Base-by-base conservation (phyloP, 1,284 basidiomycete genomes). In the Mixia osmundae region DNA sequence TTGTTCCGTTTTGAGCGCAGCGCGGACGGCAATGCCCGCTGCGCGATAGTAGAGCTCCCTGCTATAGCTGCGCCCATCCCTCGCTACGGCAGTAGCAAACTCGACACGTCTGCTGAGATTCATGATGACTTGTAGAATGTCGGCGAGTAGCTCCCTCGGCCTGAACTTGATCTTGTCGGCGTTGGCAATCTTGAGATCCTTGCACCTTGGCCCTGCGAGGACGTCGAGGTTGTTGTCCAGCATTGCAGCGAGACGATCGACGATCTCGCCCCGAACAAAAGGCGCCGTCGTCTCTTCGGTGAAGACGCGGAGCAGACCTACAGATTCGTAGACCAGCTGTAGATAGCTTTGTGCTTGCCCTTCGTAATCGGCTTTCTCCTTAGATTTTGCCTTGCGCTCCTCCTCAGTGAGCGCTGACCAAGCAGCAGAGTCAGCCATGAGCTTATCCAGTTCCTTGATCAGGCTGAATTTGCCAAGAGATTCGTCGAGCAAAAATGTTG, bases 401-500 rank as follows among this genome's bases (percentile, higher is more conserved):
- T 76, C 69, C 12, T 60, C 51, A 2, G 79, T 58, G 39, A 68
- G 59, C 0, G 71, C 59, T 19, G 65, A 60, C 76, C 79, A 94
- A 1, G 64, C 57, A 3, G 58, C 65, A 27, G 63, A 59, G 53
- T 83, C 69, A 27, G 70, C 71, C 73, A 87, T 85, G 55, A 87
- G 75, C 0, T 61, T 60, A 55, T 94, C 76, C 37, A 94, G 73
- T 32, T 67, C 69, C 54, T 80, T 72, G 46, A 97, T 85, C 54
- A 87, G 79, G 5, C 71, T 64, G 34, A 99, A 64, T 49, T 87
- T 78, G 47, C 72, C 74, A 36, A 97, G 63, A 4, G 85, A 89
- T 52, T 99, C 91, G 54, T 97, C 89, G 62, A 99, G 72, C 42
- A 97, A 72, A 58, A 85, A 97, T 1, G 91, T 97, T 30, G 91